A percentile compares a stretch with the other conserved stretches of the same genome.
These are phyloP conservation scores for Kodamaea anthophila DNA, from an alignment of 1,139 yeast genomes.

Conservation along the genomic window DNA sequence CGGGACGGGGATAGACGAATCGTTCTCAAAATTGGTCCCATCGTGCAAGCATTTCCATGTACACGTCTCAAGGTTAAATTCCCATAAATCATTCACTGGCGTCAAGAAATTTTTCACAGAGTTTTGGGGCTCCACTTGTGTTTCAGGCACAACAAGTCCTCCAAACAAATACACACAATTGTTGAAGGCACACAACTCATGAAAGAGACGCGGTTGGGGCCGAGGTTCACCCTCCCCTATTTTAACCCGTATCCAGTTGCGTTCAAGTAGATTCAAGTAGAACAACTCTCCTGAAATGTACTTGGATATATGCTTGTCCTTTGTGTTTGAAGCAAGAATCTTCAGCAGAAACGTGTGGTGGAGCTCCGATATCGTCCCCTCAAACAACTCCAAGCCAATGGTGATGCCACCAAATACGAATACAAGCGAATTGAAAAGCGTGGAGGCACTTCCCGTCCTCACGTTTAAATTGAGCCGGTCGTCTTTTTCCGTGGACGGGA, in stretches of 20 bases:
- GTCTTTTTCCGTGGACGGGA: constrained; percentile 44
- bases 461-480: constrained; percentile 46
- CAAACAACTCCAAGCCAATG: constrained; percentile 44
- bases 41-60: constrained; percentile 49
- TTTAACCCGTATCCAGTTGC: constrained; percentile 46
- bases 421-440: constrained; percentile 51
- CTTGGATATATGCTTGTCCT: constrained; percentile 27
- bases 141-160: constrained; percentile 40
- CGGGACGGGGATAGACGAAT: constrained; percentile 29
- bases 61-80: constrained; percentile 44
- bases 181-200: constrained; percentile 46
- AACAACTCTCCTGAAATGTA: constrained; percentile 54
- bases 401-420: constrained; percentile 67
- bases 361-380: constrained; percentile 30
- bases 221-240: constrained; percentile 13
- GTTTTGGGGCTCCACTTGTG: constrained; percentile 4
- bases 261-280: constrained; percentile 49
- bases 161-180: constrained; percentile 56
- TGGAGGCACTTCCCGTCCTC: constrained; percentile 62
- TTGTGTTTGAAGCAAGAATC: constrained; percentile 19
- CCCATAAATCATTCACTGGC: constrained; percentile 64
- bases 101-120: constrained; percentile 20
- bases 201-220: constrained; percentile 55
- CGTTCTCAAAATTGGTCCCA: constrained; percentile 21
- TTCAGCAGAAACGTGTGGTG: constrained; percentile 23